Percentiles rank a stretch among this genome's conserved stretches.
These are phyloP conservation scores for Sphaerobolus stellatus DNA, from an alignment of 1,284 basidiomycete species.

Conservation along the genomic window DNA sequence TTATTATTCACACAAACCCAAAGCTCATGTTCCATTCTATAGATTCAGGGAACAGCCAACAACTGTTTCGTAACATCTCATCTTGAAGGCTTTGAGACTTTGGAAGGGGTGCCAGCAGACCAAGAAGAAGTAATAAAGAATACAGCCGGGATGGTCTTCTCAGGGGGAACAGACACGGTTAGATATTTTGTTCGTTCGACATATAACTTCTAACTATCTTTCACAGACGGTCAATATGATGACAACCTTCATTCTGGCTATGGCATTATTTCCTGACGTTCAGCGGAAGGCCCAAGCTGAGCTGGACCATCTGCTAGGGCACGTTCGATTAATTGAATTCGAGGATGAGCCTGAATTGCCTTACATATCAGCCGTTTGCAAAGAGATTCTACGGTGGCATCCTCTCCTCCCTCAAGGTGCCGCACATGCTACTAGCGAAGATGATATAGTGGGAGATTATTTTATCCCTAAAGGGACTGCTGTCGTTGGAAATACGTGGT, in stretches of 20 bases:
- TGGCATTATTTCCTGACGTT: slow-evolving; percentile 24
- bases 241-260: slow-evolving; percentile 22
- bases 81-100: background rate
- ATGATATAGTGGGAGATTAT: background rate
- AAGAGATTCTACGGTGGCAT: slow-evolving; percentile 26
- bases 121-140: background rate
- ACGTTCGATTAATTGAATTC: slow-evolving; percentile 10
- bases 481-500: background rate
- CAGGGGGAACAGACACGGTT: background rate
- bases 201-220: too few species aligned
- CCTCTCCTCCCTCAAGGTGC: background rate
- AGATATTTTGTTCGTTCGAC: background rate
- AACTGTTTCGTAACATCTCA: background rate
- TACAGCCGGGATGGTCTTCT: background rate
- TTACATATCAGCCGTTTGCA: slow-evolving; percentile 23
- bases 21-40: background rate
- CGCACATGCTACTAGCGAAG: slow-evolving; percentile 13
- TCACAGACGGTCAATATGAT: too few species aligned
- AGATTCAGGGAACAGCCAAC: background rate
- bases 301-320: background rate
- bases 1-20: background rate
- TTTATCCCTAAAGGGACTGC: background rate
- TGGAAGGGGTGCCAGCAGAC: background rate
- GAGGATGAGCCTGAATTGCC: slow-evolving; percentile 4
- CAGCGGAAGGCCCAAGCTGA: slow-evolving; percentile 12